A percentile compares a stretch with the other conserved stretches of the same genome.
These are phyloP conservation scores for Iris macrosiphon DNA, from an alignment of 106 monocot species.

Conservation along the genomic window DNA sequence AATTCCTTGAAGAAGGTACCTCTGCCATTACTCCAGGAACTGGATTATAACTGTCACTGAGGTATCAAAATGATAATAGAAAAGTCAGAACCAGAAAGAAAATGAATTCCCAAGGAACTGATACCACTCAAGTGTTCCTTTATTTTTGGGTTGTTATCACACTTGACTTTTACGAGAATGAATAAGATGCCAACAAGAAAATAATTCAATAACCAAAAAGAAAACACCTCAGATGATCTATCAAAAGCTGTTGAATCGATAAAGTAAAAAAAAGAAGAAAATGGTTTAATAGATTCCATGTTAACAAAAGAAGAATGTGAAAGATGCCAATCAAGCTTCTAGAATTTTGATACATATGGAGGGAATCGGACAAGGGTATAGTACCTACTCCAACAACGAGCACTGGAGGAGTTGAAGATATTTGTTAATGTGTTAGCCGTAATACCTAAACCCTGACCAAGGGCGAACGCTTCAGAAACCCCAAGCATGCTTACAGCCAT, in stretches of 20 bases:
- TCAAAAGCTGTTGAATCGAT: no score
- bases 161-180: neutral
- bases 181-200: neutral
- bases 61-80: neutral
- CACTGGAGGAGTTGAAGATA: slow-evolving; percentile 89
- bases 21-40: slow-evolving; percentile 92
- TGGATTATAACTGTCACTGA: slow-evolving; percentile 91
- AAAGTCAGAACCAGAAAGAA: neutral
- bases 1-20: slow-evolving; percentile 92
- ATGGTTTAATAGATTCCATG: no score
- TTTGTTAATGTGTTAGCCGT: slow-evolving; percentile 50
- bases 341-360: neutral
- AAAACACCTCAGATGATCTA: no score
- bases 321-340: no score
- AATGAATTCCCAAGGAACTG: neutral
- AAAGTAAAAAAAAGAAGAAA: no score
- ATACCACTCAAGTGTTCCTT: neutral
- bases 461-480: slow-evolving; percentile 88
- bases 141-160: no score
- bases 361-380: neutral
- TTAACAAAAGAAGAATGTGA: no score
- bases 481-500: slow-evolving; percentile 97
- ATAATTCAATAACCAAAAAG: neutral
- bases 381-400: slow-evolving; percentile 98
- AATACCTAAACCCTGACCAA: slow-evolving; percentile 88